Conservation (phyloP, 768 basidiomycete species). For the Dacryopinax spathularia region DNA sequence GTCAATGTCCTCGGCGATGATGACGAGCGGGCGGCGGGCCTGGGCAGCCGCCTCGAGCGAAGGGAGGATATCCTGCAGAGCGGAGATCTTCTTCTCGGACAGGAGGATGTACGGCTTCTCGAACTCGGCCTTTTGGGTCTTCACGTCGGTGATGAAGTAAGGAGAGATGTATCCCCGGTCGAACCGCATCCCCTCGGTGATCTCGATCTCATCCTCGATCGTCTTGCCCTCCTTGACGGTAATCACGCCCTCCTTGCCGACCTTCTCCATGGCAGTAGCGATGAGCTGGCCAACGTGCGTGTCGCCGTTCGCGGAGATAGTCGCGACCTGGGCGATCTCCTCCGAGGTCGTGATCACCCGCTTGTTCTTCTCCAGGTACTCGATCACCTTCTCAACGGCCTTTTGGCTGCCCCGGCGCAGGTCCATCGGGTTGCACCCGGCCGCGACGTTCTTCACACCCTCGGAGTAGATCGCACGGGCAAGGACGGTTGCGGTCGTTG, state of each 20-base stretch:
- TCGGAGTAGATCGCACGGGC: constrained; percentile 96
- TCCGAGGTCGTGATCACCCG: constrained; percentile 92
- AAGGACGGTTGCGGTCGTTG: constrained; percentile 93
- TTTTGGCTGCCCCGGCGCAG: constrained; percentile 95
- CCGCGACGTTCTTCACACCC: constrained; percentile 98
- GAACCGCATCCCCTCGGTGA: constrained; percentile 99
- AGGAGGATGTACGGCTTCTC: constrained; percentile 92
- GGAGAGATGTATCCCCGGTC: constrained; percentile 97
- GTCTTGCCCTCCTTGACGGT: constrained; percentile 98
- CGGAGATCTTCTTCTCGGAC: constrained; percentile 95
- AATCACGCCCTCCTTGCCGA: constrained; percentile 98
- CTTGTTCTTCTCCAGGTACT: constrained; percentile 75
- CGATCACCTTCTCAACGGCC: constrained; percentile 88
- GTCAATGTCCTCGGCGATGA: constrained; percentile 95
- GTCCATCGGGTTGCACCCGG: constrained; percentile 99
- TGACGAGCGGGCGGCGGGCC: constrained; percentile 75
- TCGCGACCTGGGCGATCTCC: constrained; percentile 98
- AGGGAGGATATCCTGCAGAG: constrained; percentile 88
- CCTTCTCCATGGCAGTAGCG: constrained; percentile 98
- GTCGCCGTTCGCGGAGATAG: constrained; percentile 72
- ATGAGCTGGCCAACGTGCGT: constrained; percentile 84
- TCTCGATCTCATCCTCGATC: constrained; percentile 97
- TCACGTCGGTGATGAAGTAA: constrained; percentile 97
- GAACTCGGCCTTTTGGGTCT: constrained; percentile 87
- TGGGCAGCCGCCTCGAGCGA: constrained; percentile 62